Evolutionary conservation across 805 yeast species (phyloP).

Genomic region (Schwanniomyces occidentalis): DNA sequence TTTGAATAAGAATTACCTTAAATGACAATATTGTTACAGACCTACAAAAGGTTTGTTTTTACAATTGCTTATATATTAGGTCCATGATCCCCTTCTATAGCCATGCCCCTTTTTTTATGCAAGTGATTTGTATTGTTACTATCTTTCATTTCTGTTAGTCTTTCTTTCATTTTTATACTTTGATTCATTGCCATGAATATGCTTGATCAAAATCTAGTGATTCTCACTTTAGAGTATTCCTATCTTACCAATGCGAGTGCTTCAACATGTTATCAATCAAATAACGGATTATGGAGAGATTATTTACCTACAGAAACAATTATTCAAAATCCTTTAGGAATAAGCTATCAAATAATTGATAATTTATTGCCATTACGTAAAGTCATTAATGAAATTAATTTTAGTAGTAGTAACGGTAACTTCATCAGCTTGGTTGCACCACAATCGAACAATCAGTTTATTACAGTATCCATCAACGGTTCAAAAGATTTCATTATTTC

Average conservation of each 20-base stretch:
- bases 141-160: too few species aligned
- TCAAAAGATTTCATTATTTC: slow-evolving; percentile 24
- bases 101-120: too few species aligned
- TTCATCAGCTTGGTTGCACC: slow-evolving; percentile 31
- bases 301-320: slow-evolving; percentile 7
- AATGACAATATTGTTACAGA: too few species aligned
- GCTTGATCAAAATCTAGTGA: slow-evolving; percentile 14
- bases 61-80: too few species aligned
- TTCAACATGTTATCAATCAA: slow-evolving; percentile 24
- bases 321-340: slow-evolving; percentile 4
- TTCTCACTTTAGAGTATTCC: slow-evolving; percentile 30
- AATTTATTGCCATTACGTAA: slow-evolving; percentile 21
- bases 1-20: too few species aligned
- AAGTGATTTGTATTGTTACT: too few species aligned
- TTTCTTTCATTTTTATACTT: too few species aligned
- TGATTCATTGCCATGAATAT: slow-evolving; percentile 6
- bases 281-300: slow-evolving; percentile 35
- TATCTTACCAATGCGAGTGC: slow-evolving; percentile 20
- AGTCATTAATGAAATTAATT: slow-evolving; percentile 16
- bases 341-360: slow-evolving; percentile 25
- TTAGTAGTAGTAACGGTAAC: slow-evolving; percentile 9
- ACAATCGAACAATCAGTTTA: slow-evolving; percentile 28
- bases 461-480: slow-evolving; percentile 41
- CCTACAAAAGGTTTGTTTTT: too few species aligned
- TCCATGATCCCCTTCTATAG: too few species aligned